Evolutionary conservation across 1,284 basidiomycete species (phyloP).

Genomic region (Ceratobasidium theobromae): DNA sequence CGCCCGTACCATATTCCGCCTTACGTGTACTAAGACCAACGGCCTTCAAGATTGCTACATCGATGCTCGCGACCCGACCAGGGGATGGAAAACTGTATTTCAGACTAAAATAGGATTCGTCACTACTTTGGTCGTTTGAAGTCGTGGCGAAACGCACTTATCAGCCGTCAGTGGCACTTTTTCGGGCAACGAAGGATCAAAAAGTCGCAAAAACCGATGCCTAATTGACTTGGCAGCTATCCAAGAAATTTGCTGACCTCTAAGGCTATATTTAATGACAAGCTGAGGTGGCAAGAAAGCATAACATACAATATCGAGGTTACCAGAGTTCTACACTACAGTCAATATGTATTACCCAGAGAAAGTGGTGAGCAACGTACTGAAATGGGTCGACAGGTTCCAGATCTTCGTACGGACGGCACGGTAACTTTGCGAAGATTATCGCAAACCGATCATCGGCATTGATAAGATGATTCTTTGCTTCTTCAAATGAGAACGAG

Average conservation of each 20-base stretch:
- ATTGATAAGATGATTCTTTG: slow-evolving; percentile 66
- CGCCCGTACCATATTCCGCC: slow-evolving; percentile 75
- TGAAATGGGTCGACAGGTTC: slow-evolving; percentile 74
- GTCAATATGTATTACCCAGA: slow-evolving; percentile 5
- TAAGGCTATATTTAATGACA: slow-evolving; percentile 39
- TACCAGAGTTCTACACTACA: slow-evolving; percentile 55
- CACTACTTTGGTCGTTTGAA: background rate
- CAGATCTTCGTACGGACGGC: slow-evolving; percentile 72
- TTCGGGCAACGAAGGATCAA: slow-evolving; percentile 70
- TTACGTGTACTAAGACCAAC: slow-evolving; percentile 80
- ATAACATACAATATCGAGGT: slow-evolving; percentile 63
- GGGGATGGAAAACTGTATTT: slow-evolving; percentile 66
- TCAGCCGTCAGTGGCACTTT: slow-evolving; percentile 46
- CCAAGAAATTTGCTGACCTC: slow-evolving; percentile 91
- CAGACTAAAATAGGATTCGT: slow-evolving; percentile 26
- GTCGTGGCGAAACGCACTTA: slow-evolving; percentile 30
- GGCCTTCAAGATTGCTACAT: slow-evolving; percentile 58
- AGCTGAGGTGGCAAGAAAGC: background rate
- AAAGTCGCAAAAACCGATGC: slow-evolving; percentile 79
- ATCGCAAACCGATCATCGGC: slow-evolving; percentile 71
- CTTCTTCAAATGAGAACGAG: slow-evolving; percentile 72
- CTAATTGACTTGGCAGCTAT: slow-evolving; percentile 82
- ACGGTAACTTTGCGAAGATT: slow-evolving; percentile 64
- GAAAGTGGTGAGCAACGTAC: slow-evolving; percentile 45
- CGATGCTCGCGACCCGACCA: slow-evolving; percentile 61